phyloP scores from a whole-genome alignment of 164 flowering plant genomes.

The Berberis vulgaris region DNA sequence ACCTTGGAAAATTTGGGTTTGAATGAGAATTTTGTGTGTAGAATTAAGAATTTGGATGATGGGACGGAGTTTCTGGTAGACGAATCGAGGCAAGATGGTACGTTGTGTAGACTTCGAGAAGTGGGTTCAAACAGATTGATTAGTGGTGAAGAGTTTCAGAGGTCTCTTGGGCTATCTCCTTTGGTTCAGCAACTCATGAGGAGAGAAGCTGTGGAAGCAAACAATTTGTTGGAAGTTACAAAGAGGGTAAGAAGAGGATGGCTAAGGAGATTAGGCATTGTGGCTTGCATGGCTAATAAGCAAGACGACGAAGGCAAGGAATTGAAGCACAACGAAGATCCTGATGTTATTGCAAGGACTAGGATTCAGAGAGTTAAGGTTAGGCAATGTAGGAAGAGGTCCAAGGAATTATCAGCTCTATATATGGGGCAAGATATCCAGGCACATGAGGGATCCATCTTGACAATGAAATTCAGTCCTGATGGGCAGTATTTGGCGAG shows the following conservation, averaged over 20 bases:
- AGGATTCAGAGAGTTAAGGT: slow-evolving; percentile 54
- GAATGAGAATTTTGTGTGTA: slow-evolving; percentile 20
- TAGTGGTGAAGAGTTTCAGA: slow-evolving; percentile 37
- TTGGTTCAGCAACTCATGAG: slow-evolving; percentile 26
- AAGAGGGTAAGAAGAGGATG: slow-evolving; percentile 39
- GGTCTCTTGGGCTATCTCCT: slow-evolving; percentile 29
- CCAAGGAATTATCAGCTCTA: slow-evolving; percentile 78
- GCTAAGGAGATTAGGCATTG: slow-evolving; percentile 46
- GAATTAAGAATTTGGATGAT: slow-evolving; percentile 34
- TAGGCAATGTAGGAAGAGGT: slow-evolving; percentile 37
- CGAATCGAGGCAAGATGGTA: slow-evolving; percentile 28
- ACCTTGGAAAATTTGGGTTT: slow-evolving; percentile 3
- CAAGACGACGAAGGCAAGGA: slow-evolving; percentile 16
- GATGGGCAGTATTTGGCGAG: slow-evolving; percentile 84
- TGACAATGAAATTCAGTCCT: slow-evolving; percentile 87
- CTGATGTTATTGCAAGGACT: slow-evolving; percentile 10
- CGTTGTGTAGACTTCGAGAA: slow-evolving; percentile 25
- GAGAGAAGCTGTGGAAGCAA: slow-evolving; percentile 22
- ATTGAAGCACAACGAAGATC: no score
- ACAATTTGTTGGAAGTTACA: slow-evolving; percentile 5
- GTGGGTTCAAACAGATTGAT: slow-evolving; percentile 32
- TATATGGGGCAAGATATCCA: slow-evolving; percentile 66
- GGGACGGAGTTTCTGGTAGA: slow-evolving; percentile 25
- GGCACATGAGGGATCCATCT: slow-evolving; percentile 77
- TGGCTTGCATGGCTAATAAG: slow-evolving; percentile 35